phyloP scores from a whole-genome alignment of 1,284 basidiomycete genomes.

The Ceratobasidium sp. region DNA sequence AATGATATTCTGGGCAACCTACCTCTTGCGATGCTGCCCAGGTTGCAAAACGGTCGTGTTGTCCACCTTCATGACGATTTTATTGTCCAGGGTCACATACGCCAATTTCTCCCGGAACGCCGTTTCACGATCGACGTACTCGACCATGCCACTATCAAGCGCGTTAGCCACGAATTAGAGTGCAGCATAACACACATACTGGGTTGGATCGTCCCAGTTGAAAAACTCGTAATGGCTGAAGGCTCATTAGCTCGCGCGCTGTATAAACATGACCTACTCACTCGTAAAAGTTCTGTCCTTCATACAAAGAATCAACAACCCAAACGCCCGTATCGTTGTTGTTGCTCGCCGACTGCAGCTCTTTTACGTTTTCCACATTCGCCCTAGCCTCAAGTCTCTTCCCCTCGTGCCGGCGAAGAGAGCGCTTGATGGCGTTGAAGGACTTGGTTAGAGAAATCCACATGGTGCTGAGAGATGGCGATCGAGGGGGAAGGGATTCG shows the following conservation, averaged over 20 bases:
- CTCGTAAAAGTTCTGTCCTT: constrained; percentile 41
- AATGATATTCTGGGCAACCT: background rate
- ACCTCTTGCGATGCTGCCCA: constrained; percentile 41
- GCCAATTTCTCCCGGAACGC: constrained; percentile 35
- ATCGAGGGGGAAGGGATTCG: constrained; percentile 6
- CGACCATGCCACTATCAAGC: constrained; percentile 36
- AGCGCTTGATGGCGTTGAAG: background rate
- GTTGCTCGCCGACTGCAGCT: background rate
- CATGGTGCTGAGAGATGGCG: background rate
- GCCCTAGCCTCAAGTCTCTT: constrained; percentile 11
- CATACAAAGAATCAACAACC: constrained; percentile 35
- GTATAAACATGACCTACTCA: constrained; percentile 15
- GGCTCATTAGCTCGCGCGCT: background rate
- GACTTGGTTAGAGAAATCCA: constrained; percentile 15
- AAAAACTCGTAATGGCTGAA: constrained; percentile 39
- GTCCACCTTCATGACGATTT: constrained; percentile 42
- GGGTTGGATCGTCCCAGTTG: constrained; percentile 39
- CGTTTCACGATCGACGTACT: constrained; percentile 37
- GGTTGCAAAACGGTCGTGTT: constrained; percentile 31
- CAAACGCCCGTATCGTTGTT: constrained; percentile 33
- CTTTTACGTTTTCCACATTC: background rate
- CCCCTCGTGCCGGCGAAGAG: background rate
- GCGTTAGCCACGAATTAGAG: no score
- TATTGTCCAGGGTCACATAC: constrained; percentile 36
- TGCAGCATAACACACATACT: no score